Conservation (phyloP, 306 rosid genomes). For the Rosa persica region DNA sequence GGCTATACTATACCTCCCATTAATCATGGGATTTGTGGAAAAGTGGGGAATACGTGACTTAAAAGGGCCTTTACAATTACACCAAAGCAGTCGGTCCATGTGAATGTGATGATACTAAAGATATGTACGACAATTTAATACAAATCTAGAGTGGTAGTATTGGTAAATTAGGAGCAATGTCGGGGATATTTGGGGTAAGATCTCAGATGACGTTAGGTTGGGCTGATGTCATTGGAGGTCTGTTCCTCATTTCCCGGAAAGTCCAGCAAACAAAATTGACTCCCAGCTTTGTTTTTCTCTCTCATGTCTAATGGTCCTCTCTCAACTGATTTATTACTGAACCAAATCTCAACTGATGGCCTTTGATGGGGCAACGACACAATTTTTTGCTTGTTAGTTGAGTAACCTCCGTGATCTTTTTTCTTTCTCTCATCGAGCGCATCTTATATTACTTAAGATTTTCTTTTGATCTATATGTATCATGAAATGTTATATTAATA, state of each 20-base stretch:
- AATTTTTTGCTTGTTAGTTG: not conserved
- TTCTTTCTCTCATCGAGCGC: not conserved
- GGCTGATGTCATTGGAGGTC: not conserved
- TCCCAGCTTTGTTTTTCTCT: not conserved
- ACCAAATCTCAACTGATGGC: not conserved
- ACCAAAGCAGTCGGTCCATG: slow-evolving; percentile 18
- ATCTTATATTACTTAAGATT: not conserved
- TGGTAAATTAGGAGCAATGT: slow-evolving; percentile 6
- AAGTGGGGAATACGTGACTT: slow-evolving; percentile 43
- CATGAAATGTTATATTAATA: too few relatives aligned
- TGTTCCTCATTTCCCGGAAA: slow-evolving; percentile 29
- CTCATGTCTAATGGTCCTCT: not conserved
- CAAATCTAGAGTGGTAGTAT: not conserved
- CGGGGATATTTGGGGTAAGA: not conserved
- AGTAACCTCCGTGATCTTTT: not conserved
- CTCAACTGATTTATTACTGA: not conserved
- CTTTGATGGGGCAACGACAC: slow-evolving; percentile 1
- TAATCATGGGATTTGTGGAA: slow-evolving; percentile 9
- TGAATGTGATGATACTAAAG: slow-evolving; percentile 13
- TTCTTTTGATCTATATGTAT: not conserved
- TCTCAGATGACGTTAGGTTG: not conserved
- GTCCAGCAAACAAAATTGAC: not conserved
- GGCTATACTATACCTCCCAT: not conserved
- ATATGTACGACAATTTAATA: not conserved
- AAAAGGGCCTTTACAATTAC: slow-evolving; percentile 28